Base-by-base conservation (phyloP, 805 yeast species). In the Wickerhamiella alocasiicola region DNA sequence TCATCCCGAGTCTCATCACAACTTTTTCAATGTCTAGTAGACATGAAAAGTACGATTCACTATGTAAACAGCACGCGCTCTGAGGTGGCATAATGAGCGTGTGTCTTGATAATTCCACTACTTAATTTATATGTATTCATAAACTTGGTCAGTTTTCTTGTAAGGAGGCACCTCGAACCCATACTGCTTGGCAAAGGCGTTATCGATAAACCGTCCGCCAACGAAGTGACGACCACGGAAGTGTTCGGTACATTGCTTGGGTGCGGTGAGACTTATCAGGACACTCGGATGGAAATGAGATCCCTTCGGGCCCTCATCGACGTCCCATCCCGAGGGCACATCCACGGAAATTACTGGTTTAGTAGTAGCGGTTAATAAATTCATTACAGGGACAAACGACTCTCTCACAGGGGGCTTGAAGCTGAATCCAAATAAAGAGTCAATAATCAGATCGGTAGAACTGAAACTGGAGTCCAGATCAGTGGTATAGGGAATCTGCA, bases 281-380 rank as follows among this genome's bases (percentile, higher is more conserved):
- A 76, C 74, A 5, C 68, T 59, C 0, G 96, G 94, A 19, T 64
- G 64, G 42, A 81, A 70, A 19, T 56, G 57, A 15, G 59, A 62
- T 1, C 45, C 52, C 0, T 64, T 59, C 0, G 91, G 94, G 0
- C 98, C 98, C 6, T 68, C 54, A 53, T 91, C 94, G 9, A 91
- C 97, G 54, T 87, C 88, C 98, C 98, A 91, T 0, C 96, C 95
- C 2, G 94, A 81, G 0, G 98, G 98, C 35, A 88, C 74, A 57
- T 91, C 98, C 2, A 91, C 81, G 0, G 93, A 73, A 0, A 82
- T 70, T 2, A 85, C 71, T 1, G 87, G 88, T 2, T 74, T 53
- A 1, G 43, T 11, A 28, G 64, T 25, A 42, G 39, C 44, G 50
- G 52, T 66, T 47, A 81, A 56, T 6, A 64, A 49, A n/a, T 51